Evolutionary conservation across 23 red algal genomes (phyloP), one percentile per base, ranked within the genome.

Genomic region (Gracilaria domingensis): DNA sequence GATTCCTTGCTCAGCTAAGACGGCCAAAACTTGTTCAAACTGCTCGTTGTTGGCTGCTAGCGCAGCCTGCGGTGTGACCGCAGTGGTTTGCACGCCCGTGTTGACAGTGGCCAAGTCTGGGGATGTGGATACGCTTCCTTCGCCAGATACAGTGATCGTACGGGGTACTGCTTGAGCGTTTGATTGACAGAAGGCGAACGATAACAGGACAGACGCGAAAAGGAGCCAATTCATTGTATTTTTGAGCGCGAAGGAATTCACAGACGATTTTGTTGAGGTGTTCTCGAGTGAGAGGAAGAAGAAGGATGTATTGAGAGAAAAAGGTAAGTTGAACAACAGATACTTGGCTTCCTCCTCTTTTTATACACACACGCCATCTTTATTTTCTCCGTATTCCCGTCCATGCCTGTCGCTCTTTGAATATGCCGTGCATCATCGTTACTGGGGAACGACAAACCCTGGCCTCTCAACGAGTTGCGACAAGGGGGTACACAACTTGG

Each of bases 21-120:
- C 67, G 12, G 62, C 65, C 40, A 87, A 23, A 0, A 87, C 48
- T 37, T 44, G 38, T 21, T 42, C 16, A 40, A 61, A 75, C 40
- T 74, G 64, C 23, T 66, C 11, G 67, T 77, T 87, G 84, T 87
- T 87, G 25, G 50, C 64, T 0, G 84, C 17, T 11, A 87, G 49
- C 14, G 84, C 84, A 18, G 64, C 84, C 51, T 75, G 66, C 3
- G 84, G 67, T 5, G 84, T 87, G 39, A 18, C 26, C 18, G 84
- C 84, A 0, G 67, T 70, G 1, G 84, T 87, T 5, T 40, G 29
- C 3, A 87, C 84, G 4, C 66, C 84, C 20, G 84, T 75, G 34
- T 21, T 75, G 4, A 87, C n/a, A 2, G 84, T 74, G 67, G 84
- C 84, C 13, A 28, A 57, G 49, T 87, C 84, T 35, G 84, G 84